These are phyloP conservation scores for Candida jianshihensis DNA, from an alignment of 805 yeast genomes.

Conservation along the genomic window DNA sequence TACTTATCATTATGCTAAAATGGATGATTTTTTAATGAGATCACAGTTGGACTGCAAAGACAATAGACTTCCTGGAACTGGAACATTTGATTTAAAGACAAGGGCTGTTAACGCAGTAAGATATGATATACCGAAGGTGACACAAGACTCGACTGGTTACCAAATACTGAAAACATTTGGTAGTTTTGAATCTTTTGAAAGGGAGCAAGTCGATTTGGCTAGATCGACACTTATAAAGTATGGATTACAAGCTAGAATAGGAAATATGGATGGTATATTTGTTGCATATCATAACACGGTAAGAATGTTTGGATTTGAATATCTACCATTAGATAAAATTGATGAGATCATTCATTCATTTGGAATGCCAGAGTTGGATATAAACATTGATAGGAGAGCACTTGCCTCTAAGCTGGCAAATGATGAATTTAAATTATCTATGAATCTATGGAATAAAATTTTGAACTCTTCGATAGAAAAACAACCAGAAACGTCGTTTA, in stretches of 20 bases:
- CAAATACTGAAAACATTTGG: constrained; percentile 60
- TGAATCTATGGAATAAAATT: constrained; percentile 43
- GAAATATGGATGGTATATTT: constrained; percentile 94
- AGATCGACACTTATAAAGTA: constrained; percentile 77
- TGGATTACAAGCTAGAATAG: constrained; percentile 86
- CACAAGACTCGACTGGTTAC: constrained; percentile 44
- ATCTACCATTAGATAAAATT: constrained; percentile 66
- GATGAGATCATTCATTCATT: constrained; percentile 56
- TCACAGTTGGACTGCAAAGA: constrained; percentile 89
- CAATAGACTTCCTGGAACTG: constrained; percentile 74
- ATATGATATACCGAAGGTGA: constrained; percentile 56
- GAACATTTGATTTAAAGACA: constrained; percentile 87
- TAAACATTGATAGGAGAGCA: no score
- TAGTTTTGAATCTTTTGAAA: constrained; percentile 67
- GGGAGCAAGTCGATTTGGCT: constrained; percentile 72
- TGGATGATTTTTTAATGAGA: constrained; percentile 69
- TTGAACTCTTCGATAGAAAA: constrained; percentile 31
- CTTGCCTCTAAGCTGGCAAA: constrained; percentile 44
- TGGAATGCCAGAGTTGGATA: constrained; percentile 19
- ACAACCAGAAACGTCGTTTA: constrained; percentile 29
- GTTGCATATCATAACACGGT: constrained; percentile 84
- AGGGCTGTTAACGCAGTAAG: constrained; percentile 86
- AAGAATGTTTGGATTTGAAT: constrained; percentile 83
- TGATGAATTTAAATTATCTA: constrained; percentile 56
- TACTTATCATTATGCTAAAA: constrained; percentile 67